Conservation (phyloP, 2,329 filamentous ascomycete genomes). For the Stromatinia cepivora region DNA sequence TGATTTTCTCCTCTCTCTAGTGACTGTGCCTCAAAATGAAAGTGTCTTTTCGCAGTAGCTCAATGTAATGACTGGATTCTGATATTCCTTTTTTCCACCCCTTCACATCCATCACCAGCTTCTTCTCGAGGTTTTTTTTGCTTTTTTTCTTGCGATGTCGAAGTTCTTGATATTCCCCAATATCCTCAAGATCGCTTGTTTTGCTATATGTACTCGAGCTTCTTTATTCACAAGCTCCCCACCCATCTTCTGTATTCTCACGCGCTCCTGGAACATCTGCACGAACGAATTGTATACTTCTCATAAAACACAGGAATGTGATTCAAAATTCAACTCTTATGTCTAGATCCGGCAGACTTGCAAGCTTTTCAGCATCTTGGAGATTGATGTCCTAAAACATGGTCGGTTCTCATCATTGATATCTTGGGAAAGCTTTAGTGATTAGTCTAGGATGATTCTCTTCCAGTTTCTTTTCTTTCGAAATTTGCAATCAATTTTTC, state of each 20-base stretch:
- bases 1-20: not conserved
- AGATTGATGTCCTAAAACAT: accelerated
- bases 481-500: not conserved
- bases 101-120: not conserved
- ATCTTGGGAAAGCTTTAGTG: not conserved
- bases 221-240: not conserved
- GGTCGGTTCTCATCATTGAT: not conserved
- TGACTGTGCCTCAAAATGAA: not conserved
- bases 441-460: not conserved
- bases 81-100: no score
- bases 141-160: not conserved
- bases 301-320: not conserved
- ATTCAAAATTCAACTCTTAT: not conserved
- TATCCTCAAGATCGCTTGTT: not conserved
- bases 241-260: not conserved
- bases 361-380: not conserved
- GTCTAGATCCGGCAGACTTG: not conserved
- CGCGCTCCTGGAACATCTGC: not conserved
- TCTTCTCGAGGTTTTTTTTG: not conserved
- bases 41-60: not conserved
- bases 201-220: not conserved
- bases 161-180: not conserved
- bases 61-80: not conserved
- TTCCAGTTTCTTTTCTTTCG: not conserved
- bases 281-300: not conserved